phyloP scores from a whole-genome alignment of 106 monocot species.

The Iris macrosiphon region DNA sequence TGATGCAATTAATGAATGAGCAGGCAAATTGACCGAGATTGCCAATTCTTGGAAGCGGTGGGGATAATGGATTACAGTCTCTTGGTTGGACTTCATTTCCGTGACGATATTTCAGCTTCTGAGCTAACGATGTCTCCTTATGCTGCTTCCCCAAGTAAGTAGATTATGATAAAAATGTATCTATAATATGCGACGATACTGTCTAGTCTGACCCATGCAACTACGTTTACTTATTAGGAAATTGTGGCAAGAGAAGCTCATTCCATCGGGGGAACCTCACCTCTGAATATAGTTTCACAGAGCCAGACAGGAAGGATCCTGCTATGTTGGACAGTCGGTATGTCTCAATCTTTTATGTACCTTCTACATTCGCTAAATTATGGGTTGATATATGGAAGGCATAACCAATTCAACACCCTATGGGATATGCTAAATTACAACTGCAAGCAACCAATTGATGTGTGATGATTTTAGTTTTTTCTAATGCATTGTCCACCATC shows the following conservation, averaged over 20 bases:
- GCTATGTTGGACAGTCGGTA: too few species aligned
- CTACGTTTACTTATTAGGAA: conserved; percentile 3
- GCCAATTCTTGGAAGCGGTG: conserved; percentile 76
- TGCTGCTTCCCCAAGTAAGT: conserved; percentile 55
- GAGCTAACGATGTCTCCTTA: conserved; percentile 31
- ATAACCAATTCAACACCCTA: not conserved
- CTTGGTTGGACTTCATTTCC: conserved; percentile 74
- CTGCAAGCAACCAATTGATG: conserved; percentile 5
- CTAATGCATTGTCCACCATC: too few species aligned
- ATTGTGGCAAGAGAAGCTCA: conserved; percentile 8
- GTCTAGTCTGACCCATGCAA: conserved; percentile 1
- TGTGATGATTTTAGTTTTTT: too few species aligned
- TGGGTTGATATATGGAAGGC: not conserved
- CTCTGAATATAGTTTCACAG: conserved; percentile 15
- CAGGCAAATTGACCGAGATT: conserved; percentile 81
- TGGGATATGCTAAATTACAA: not conserved
- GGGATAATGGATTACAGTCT: conserved; percentile 93
- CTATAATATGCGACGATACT: not conserved
- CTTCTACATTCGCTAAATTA: not conserved
- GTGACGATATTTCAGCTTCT: conserved; percentile 38
- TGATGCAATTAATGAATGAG: not conserved
- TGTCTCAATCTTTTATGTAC: too few species aligned
- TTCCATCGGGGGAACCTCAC: conserved; percentile 13
- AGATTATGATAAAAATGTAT: not conserved
- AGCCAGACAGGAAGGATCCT: conserved; percentile 13